Evolutionary conservation across 768 basidiomycete genomes (phyloP), one percentile per base, ranked within the genome.

Genomic region (Boletus subparvulus): DNA sequence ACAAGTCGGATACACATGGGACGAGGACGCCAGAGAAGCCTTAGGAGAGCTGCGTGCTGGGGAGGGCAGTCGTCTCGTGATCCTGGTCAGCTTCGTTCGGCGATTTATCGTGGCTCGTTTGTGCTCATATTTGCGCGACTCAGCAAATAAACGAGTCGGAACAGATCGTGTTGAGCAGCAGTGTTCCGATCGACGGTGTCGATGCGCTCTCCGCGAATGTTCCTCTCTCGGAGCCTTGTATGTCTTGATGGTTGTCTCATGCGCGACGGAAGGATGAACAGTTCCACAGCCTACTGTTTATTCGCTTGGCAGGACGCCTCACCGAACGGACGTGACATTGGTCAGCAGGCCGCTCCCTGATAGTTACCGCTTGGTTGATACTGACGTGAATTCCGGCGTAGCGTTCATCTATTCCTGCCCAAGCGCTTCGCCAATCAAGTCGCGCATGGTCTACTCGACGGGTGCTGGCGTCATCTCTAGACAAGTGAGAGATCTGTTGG

Each of bases 381-480:
- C 35, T 59, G 47, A 59, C 46, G 14, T 47, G 47, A 40, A 54
- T 46, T 33, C 59, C 26, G 26, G 32, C n/a, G 8, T 59, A 93
- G 89, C 90, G 48, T 94, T 94, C 73, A 90, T 97, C 54, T 98
- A 98, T 73, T 90, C 89, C 19, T 98, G 95, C 69, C 95, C 95
- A 0, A 80, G 86, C 4, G 65, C 73, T 14, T 92, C 90, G 7
- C 89, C 90, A 1, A 80, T 97, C 73, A 92, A 92, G 65, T 78
- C 86, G 58, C 82, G 94, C 43, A 94, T 98, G 91, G 68, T 97
- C 36, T 96, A 95, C 73, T 92, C 93, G 0, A 86, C 88, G 3
- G 86, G 84, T 10, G 82, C 83, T 12, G 63, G 77, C 11, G 70
- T 80, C 19, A 78, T 87, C 8, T 87, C 82, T 64, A 76, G 78